Conservation (phyloP, 495 filamentous ascomycete genomes). For the Neurospora sp. region DNA sequence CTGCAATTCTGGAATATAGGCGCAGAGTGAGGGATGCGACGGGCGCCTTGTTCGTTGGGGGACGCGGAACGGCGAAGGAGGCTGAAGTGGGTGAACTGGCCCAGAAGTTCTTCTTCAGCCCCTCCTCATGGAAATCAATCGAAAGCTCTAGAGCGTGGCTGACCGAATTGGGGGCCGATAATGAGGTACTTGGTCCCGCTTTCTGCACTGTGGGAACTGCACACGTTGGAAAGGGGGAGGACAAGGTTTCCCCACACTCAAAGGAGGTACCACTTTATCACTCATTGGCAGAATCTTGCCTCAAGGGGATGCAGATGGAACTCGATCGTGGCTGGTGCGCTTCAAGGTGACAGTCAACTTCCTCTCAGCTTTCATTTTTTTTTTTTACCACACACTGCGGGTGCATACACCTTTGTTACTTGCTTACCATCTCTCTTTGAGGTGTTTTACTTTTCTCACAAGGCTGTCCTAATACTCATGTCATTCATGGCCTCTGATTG, state of each 20-base stretch:
- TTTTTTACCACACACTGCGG: not conserved
- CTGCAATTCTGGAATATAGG: not conserved
- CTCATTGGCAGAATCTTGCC: not conserved
- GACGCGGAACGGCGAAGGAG: not conserved
- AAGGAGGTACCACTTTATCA: slow-evolving; percentile 7
- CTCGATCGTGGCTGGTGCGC: slow-evolving; percentile 8
- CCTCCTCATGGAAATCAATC: slow-evolving; percentile 29
- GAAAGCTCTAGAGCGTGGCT: slow-evolving; percentile 30
- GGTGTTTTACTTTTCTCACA: not conserved
- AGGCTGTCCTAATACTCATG: not conserved
- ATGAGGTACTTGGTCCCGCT: slow-evolving; percentile 5
- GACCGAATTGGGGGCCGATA: slow-evolving; percentile 9
- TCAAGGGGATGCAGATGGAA: slow-evolving; percentile 10
- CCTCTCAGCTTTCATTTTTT: not conserved
- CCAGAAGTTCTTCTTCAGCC: slow-evolving; percentile 13
- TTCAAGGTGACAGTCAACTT: not conserved
- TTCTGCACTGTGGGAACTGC: not conserved
- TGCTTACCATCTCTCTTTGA: not conserved
- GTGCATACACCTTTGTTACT: not conserved
- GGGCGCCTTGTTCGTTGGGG: not conserved
- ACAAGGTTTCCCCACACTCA: not conserved
- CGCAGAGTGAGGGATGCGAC: not conserved
- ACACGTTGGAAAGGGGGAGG: not conserved
- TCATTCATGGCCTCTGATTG: not conserved
- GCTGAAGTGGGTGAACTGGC: not conserved